Evolutionary conservation across 805 yeast species (phyloP).

Genomic region (Metschnikowia proteae): DNA sequence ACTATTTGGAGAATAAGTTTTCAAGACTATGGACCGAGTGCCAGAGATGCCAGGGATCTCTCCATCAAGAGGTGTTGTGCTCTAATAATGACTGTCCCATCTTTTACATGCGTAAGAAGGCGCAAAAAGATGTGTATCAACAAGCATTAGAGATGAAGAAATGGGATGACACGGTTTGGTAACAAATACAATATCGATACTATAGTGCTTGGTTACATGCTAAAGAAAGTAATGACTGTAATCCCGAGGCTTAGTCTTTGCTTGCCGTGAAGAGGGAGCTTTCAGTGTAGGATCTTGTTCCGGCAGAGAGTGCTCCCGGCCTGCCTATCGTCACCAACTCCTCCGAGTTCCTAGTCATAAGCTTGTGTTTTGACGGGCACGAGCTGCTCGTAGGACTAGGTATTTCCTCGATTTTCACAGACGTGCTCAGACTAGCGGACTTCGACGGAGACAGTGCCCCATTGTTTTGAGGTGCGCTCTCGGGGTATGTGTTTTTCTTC

Average conservation of each 20-base stretch:
- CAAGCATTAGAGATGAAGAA: constrained; percentile 57
- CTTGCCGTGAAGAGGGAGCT: constrained; percentile 20
- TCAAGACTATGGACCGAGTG: constrained; percentile 96
- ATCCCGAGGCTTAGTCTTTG: constrained; percentile 6
- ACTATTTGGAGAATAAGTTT: constrained; percentile 75
- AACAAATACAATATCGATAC: constrained; percentile 1
- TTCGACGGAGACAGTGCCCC: constrained; percentile 4
- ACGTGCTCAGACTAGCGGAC: neutral
- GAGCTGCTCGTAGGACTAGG: neutral
- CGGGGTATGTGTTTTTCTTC: constrained; percentile 30
- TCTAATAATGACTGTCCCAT: constrained; percentile 96
- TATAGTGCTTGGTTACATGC: neutral
- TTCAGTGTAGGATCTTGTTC: constrained; percentile 34
- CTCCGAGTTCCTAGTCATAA: constrained; percentile 25
- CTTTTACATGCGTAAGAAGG: constrained; percentile 91
- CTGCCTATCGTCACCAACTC: constrained; percentile 21
- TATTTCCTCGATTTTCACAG: neutral
- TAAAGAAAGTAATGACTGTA: neutral
- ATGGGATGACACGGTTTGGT: constrained; percentile 64
- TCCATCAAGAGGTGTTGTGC: constrained; percentile 94
- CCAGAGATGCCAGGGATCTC: constrained; percentile 93
- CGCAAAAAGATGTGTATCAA: constrained; percentile 64
- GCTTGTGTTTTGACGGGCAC: constrained; percentile 9
- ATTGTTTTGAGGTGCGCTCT: constrained; percentile 1
- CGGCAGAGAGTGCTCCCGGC: constrained; percentile 31